Percentiles rank a stretch among this genome's conserved stretches.
These are phyloP conservation scores for Berberis thunbergii DNA, from an alignment of 164 flowering plant genomes.

Conservation along the genomic window DNA sequence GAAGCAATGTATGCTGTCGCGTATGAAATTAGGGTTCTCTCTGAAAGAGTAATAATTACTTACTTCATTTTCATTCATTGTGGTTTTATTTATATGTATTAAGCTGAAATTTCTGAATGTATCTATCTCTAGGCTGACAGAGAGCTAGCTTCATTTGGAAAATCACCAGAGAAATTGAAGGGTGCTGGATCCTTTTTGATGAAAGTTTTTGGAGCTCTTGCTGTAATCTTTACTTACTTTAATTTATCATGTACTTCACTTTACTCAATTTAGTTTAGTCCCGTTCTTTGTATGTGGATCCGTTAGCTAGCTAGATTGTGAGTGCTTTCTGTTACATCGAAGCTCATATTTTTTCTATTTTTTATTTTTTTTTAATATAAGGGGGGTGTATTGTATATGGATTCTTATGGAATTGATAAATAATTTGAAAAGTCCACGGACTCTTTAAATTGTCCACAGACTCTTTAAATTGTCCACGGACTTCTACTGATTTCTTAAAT, in stretches of 20 bases:
- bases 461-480: too few species aligned
- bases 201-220: conserved; percentile 99
- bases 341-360: too few species aligned
- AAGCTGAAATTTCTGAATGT: not conserved
- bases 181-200: conserved; percentile 97
- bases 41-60: conserved; percentile 56
- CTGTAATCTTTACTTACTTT: conserved; percentile 38
- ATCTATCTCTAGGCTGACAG: conserved; percentile 86
- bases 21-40: conserved; percentile 88
- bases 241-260: not conserved
- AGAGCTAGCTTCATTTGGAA: conserved; percentile 73
- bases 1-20: conserved; percentile 66
- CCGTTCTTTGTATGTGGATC: not conserved
- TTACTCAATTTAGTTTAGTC: not conserved
- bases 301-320: too few species aligned
- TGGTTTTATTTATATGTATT: not conserved
- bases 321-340: too few species aligned
- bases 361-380: too few species aligned
- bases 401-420: too few species aligned
- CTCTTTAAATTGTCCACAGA: too few species aligned
- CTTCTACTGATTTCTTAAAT: too few species aligned
- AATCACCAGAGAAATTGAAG: conserved; percentile 82
- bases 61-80: not conserved
- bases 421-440: too few species aligned
- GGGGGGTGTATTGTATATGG: too few species aligned